Conservation (phyloP, 495 filamentous ascomycete genomes). For the Aspergillus nanangensis region DNA sequence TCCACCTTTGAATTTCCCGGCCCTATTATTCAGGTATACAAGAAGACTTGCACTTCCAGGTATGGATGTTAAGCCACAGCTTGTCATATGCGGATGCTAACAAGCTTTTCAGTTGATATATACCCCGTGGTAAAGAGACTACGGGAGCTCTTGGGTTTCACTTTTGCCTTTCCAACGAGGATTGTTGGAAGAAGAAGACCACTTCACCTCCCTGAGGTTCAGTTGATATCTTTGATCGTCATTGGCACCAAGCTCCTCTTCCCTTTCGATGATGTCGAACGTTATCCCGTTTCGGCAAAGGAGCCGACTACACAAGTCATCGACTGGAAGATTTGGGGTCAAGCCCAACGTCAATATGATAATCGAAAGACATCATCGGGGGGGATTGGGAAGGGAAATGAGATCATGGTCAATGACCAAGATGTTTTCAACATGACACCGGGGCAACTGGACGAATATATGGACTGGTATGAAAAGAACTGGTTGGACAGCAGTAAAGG, state of each 20-base stretch:
- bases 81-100: too few species aligned
- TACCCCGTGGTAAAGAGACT: slow-evolving; percentile 59
- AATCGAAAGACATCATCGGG: slow-evolving; percentile 17
- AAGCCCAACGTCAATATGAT: slow-evolving; percentile 44
- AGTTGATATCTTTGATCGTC: slow-evolving; percentile 66
- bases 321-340: slow-evolving; percentile 70
- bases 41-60: slow-evolving; percentile 72
- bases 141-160: slow-evolving; percentile 48
- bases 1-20: slow-evolving; percentile 64
- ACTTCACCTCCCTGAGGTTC: slow-evolving; percentile 64
- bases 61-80: too few species aligned
- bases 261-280: slow-evolving; percentile 62
- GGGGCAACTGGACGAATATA: slow-evolving; percentile 69
- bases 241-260: slow-evolving; percentile 74
- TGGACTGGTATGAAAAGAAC: slow-evolving; percentile 83
- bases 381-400: slow-evolving; percentile 31
- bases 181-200: slow-evolving; percentile 20
- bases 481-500: slow-evolving; percentile 50
- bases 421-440: slow-evolving; percentile 67
- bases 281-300: slow-evolving; percentile 47
- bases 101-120: slow-evolving; percentile 56
- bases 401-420: slow-evolving; percentile 53
- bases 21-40: slow-evolving; percentile 65
- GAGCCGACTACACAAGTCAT: slow-evolving; percentile 61
- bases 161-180: slow-evolving; percentile 50